These are phyloP conservation scores for Kuraishia molischiana DNA, from an alignment of 805 yeast species.

Conservation along the genomic window DNA sequence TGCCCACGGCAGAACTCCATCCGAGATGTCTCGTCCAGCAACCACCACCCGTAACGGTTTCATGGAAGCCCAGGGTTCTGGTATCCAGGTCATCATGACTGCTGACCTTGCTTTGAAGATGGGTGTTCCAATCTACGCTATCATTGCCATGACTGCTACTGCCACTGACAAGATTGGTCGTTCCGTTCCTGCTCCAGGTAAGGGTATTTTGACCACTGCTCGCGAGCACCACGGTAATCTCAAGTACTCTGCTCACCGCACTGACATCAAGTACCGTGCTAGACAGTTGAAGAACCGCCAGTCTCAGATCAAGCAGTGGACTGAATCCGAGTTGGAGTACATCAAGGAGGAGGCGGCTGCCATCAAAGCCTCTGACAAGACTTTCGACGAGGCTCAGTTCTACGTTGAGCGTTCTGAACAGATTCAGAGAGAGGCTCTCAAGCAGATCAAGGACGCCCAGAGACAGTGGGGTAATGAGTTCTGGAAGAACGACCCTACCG, in stretches of 20 bases:
- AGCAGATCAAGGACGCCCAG: conserved; percentile 83
- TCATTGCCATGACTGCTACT: conserved; percentile 89
- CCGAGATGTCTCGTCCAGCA: conserved; percentile 98
- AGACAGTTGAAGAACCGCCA: conserved; percentile 81
- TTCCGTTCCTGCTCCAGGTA: conserved; percentile 99
- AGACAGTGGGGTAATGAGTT: conserved; percentile 94
- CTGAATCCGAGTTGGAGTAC: conserved; percentile 66
- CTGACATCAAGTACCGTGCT: conserved; percentile 87
- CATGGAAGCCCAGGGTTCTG: conserved; percentile 99
- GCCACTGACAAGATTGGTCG: conserved; percentile 98
- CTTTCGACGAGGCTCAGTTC: conserved; percentile 44
- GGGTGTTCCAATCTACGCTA: conserved; percentile 99
- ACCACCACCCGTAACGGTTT: conserved; percentile 95
- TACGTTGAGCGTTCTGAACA: conserved; percentile 80
- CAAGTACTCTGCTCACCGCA: conserved; percentile 69
- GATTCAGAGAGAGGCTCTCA: conserved; percentile 72
- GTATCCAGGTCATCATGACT: conserved; percentile 93
- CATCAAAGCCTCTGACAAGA: conserved; percentile 32
- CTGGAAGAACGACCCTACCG: conserved; percentile 83
- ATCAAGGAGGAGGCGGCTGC: conserved; percentile 63
- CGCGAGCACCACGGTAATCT: conserved; percentile 80
- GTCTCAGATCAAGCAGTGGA: conserved; percentile 73
- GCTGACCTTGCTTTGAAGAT: conserved; percentile 89
- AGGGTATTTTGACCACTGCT: conserved; percentile 97
- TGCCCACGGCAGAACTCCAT: conserved; percentile 94